Evolutionary conservation across 208 protist species (phyloP).

Genomic region (Lotmaria passim): DNA sequence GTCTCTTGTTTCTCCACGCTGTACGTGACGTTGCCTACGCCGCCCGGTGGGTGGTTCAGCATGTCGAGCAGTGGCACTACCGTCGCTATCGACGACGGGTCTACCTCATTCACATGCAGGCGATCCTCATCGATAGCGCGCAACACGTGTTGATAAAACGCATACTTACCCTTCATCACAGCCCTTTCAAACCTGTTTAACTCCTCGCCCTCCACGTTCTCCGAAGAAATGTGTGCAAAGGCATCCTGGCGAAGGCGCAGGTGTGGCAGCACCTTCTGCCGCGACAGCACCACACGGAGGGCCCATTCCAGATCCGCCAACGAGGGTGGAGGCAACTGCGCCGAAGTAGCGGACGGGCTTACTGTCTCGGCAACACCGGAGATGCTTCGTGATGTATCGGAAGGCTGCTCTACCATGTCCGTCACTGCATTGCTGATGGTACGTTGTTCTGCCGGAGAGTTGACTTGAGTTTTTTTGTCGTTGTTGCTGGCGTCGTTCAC

Average conservation of each 20-base stretch:
- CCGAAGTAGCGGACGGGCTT: background rate
- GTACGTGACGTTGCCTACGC: conserved; percentile 44
- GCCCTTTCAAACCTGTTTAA: conserved; percentile 37
- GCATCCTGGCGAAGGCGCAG: conserved; percentile 19
- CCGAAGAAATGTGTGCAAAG: conserved; percentile 27
- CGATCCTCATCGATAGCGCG: conserved; percentile 41
- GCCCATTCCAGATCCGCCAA: conserved; percentile 65
- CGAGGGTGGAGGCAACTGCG: conserved; percentile 41
- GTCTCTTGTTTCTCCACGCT: conserved; percentile 26
- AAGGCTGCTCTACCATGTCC: too few relatives aligned
- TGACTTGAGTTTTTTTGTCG: too few relatives aligned
- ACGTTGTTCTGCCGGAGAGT: too few relatives aligned
- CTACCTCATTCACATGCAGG: conserved; percentile 41
- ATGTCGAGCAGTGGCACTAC: conserved; percentile 67
- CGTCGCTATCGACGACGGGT: conserved; percentile 41
- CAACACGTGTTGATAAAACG: conserved; percentile 41
- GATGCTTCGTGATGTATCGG: too few relatives aligned
- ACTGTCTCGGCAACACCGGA: background rate
- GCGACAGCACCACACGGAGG: conserved; percentile 64
- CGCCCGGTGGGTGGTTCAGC: conserved; percentile 51
- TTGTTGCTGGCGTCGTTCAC: too few relatives aligned
- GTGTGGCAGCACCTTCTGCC: conserved; percentile 48
- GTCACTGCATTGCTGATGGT: too few relatives aligned
- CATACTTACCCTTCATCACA: conserved; percentile 34
- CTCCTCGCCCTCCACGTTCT: conserved; percentile 26